Percentiles rank a stretch among this genome's conserved stretches.
phyloP scores from a whole-genome alignment of 73 alveolate genomes.

The Blepharisma stoltei region DNA sequence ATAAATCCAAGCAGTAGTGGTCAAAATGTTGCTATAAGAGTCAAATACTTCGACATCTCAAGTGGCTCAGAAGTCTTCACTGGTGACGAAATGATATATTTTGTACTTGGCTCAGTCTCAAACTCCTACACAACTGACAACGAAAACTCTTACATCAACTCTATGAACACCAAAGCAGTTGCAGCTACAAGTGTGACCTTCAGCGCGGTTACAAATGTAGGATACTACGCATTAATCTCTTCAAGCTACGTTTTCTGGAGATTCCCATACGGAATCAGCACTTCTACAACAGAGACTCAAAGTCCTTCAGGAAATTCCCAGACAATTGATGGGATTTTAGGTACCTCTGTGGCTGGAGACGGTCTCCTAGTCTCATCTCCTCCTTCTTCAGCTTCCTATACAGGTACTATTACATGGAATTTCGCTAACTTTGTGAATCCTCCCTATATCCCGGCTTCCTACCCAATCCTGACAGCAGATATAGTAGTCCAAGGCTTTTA shows the following conservation, averaged over 20 bases:
- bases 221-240: background rate
- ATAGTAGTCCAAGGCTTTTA: background rate
- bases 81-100: conserved; percentile 10
- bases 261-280: background rate
- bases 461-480: background rate
- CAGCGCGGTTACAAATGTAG: background rate
- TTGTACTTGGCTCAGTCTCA: background rate
- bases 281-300: background rate
- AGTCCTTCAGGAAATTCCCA: background rate
- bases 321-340: background rate
- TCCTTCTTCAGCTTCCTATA: background rate
- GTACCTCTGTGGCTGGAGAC: background rate
- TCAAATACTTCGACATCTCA: background rate
- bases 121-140: background rate
- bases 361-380: background rate
- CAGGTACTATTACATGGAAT: background rate
- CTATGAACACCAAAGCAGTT: background rate
- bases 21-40: background rate
- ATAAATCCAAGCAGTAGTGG: background rate
- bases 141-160: background rate
- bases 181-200: background rate
- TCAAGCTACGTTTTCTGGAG: conserved; percentile 1
- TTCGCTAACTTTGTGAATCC: background rate
- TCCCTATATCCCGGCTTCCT: background rate
- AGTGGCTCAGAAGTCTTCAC: background rate